Conservation (phyloP, 164 flowering plant genomes). For the Warburgia ugandensis region DNA sequence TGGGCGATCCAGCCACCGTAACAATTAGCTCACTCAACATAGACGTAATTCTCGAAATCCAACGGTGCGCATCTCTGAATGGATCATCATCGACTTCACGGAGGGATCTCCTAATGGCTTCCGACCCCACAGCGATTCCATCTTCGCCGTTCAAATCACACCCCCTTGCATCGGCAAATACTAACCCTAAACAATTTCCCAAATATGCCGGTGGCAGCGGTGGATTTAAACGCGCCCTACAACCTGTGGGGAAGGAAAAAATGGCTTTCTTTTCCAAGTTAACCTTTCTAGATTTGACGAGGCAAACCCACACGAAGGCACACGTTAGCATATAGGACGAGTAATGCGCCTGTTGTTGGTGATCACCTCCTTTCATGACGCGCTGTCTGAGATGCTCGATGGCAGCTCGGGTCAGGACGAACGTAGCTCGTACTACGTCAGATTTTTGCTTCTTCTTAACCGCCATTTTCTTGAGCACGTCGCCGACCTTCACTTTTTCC, state of each 20-base stretch:
- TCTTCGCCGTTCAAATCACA: slow-evolving; percentile 17
- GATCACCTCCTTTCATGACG: neutral
- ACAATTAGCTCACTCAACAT: neutral
- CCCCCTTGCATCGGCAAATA: slow-evolving; percentile 3
- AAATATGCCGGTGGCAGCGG: slow-evolving; percentile 36
- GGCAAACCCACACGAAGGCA: slow-evolving; percentile 35
- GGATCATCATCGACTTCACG: neutral
- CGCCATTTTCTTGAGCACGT: no score
- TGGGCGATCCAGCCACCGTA: slow-evolving; percentile 9
- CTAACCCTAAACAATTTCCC: slow-evolving; percentile 34
- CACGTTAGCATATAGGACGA: slow-evolving; percentile 26
- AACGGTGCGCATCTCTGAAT: neutral
- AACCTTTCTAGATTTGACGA: slow-evolving; percentile 12
- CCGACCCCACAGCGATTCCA: slow-evolving; percentile 23
- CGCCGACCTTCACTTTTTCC: neutral
- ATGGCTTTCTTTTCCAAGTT: neutral
- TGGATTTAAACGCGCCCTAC: slow-evolving; percentile 16
- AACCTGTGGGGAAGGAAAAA: slow-evolving; percentile 26
- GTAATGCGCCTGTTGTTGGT: neutral
- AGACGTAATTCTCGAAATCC: neutral
- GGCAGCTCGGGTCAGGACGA: neutral
- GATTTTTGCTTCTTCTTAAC: neutral
- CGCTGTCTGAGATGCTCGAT: slow-evolving; percentile 4
- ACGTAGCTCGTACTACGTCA: slow-evolving; percentile 3
- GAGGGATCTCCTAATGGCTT: slow-evolving; percentile 20